Conservation (phyloP, 768 basidiomycete genomes). For the Boletus rubropictus region DNA sequence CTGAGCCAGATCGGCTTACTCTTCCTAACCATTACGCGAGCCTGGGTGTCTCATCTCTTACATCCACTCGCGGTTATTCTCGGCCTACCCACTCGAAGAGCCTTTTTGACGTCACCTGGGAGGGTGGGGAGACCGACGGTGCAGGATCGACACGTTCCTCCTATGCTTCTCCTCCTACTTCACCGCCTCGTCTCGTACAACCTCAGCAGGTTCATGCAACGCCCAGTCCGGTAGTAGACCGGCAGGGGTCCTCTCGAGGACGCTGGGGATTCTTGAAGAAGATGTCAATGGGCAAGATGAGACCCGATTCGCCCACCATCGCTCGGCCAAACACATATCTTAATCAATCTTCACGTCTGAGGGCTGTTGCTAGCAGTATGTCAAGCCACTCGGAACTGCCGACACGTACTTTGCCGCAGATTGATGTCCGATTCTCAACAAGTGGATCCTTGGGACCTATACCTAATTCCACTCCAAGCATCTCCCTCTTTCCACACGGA, state of each 20-base stretch:
- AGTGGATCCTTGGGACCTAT: slow-evolving; percentile 56
- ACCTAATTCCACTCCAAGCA: slow-evolving; percentile 29
- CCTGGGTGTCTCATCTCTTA: slow-evolving; percentile 44
- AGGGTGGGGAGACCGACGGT: slow-evolving; percentile 20
- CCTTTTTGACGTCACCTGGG: slow-evolving; percentile 48
- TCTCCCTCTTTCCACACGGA: slow-evolving; percentile 24
- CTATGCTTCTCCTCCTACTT: slow-evolving; percentile 22
- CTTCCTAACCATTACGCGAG: slow-evolving; percentile 61
- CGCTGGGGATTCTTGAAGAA: slow-evolving; percentile 97
- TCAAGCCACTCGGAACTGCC: slow-evolving; percentile 29
- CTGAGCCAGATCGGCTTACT: slow-evolving; percentile 33
- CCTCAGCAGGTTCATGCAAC: slow-evolving; percentile 12
- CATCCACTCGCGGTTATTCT: slow-evolving; percentile 31
- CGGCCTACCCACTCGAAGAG: slow-evolving; percentile 39
- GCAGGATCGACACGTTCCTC: slow-evolving; percentile 20
- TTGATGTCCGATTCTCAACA: slow-evolving; percentile 68
- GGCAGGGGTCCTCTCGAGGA: slow-evolving; percentile 33
- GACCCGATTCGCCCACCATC: slow-evolving; percentile 46
- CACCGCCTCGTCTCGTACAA: slow-evolving; percentile 22
- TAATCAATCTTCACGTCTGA: slow-evolving; percentile 14
- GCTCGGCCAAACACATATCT: slow-evolving; percentile 36
- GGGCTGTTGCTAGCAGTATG: slow-evolving; percentile 16
- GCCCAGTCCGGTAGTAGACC: slow-evolving; percentile 24
- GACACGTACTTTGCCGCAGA: slow-evolving; percentile 47
- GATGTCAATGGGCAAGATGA: slow-evolving; percentile 96